Percentiles rank a stretch among this genome's conserved stretches.
These are phyloP conservation scores for Ceratobasidium sp. DNA, from an alignment of 1,284 basidiomycete genomes.

Conservation along the genomic window DNA sequence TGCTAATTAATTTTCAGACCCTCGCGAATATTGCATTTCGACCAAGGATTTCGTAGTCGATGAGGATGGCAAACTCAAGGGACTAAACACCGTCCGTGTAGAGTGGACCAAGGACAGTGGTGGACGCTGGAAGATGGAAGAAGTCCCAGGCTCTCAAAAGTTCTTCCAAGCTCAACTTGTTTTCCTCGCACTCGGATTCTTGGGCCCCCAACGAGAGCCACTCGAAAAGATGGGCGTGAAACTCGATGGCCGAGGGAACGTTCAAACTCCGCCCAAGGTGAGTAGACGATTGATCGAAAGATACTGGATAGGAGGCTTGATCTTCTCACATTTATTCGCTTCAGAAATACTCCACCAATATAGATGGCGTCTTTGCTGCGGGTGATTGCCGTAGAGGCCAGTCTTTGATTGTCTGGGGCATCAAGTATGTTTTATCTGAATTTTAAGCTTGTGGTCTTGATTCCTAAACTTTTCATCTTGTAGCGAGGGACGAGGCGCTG, in stretches of 20 bases:
- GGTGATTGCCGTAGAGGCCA: slow-evolving; percentile 97
- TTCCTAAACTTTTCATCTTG: slow-evolving; percentile 38
- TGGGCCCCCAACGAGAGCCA: slow-evolving; percentile 85
- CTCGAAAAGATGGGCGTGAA: slow-evolving; percentile 82
- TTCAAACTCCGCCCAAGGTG: slow-evolving; percentile 83
- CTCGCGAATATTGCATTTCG: slow-evolving; percentile 92
- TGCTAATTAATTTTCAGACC: slow-evolving; percentile 63
- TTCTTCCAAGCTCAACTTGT: slow-evolving; percentile 94
- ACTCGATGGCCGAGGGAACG: slow-evolving; percentile 89
- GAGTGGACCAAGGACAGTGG: slow-evolving; percentile 94
- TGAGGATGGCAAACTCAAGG: slow-evolving; percentile 82
- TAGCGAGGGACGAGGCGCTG: slow-evolving; percentile 88
- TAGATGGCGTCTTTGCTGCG: slow-evolving; percentile 89
- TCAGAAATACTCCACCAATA: slow-evolving; percentile 83
- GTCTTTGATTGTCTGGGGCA: slow-evolving; percentile 89
- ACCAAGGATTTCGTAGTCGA: slow-evolving; percentile 92
- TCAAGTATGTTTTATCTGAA: slow-evolving; percentile 64
- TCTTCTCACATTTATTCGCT: slow-evolving; percentile 42
- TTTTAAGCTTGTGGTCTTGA: slow-evolving; percentile 7
- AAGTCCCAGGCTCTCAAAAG: slow-evolving; percentile 89
- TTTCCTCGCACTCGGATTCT: slow-evolving; percentile 95
- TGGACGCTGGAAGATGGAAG: slow-evolving; percentile 97
- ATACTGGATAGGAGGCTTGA: background rate
- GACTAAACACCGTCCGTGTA: slow-evolving; percentile 90
- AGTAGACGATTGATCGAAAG: slow-evolving; percentile 40